Evolutionary conservation across 1,139 yeast genomes (phyloP).

Genomic region (Candida sanyaensis): DNA sequence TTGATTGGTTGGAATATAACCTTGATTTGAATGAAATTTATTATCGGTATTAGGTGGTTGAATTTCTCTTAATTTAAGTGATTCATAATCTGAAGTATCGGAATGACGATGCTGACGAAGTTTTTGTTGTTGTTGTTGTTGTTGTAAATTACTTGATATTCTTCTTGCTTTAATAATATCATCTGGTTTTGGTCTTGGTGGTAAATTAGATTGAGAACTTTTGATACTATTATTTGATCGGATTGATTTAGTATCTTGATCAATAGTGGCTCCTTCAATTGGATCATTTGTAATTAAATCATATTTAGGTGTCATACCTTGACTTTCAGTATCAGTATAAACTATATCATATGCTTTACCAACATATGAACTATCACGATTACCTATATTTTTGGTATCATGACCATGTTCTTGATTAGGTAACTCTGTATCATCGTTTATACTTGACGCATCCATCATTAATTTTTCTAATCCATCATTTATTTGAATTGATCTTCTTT

Average conservation of each 20-base stretch:
- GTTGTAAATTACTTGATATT: constrained; percentile 20
- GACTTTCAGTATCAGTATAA: neutral
- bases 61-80: neutral
- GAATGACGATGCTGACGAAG: neutral
- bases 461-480: constrained; percentile 43
- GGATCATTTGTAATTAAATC: neutral
- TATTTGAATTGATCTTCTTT: constrained; percentile 23
- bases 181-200: constrained; percentile 41
- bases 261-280: neutral
- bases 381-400: neutral
- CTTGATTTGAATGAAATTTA: neutral
- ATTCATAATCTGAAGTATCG: neutral
- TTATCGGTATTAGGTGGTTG: neutral
- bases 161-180: constrained; percentile 33
- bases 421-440: neutral
- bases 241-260: neutral
- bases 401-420: neutral
- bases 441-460: constrained; percentile 38
- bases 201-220: constrained; percentile 18
- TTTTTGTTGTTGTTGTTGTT: constrained; percentile 4
- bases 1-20: neutral
- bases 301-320: constrained; percentile 3
- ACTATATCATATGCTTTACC: neutral
- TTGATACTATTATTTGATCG: neutral
- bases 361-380: neutral